Conservation (phyloP, 306 rosid species). For the Citrullus colocynthis region DNA sequence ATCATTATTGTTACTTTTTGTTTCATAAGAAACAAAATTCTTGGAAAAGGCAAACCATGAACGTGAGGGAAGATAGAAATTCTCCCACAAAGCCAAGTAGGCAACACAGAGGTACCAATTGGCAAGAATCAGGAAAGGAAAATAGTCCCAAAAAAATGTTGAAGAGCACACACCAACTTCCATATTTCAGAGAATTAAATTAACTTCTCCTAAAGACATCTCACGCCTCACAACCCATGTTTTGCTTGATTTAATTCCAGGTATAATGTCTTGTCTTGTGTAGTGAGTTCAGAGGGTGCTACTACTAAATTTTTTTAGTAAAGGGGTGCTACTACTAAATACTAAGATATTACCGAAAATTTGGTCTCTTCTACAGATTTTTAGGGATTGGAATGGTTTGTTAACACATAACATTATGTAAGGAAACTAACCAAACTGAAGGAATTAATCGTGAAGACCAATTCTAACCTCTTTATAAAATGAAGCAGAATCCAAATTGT, state of each 20-base stretch:
- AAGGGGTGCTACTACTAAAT: background rate
- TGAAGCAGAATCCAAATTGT: background rate
- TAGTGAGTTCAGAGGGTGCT: background rate
- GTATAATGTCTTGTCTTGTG: background rate
- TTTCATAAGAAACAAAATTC: background rate
- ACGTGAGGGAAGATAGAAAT: background rate
- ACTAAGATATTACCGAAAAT: background rate
- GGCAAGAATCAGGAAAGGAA: background rate
- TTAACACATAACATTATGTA: background rate
- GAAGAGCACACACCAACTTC: background rate
- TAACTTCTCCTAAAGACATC: background rate
- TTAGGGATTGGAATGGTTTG: background rate
- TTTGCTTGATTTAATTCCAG: background rate
- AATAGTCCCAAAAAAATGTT: background rate
- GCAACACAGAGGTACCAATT: background rate
- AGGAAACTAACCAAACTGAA: background rate
- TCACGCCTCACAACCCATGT: background rate
- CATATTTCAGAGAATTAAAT: background rate
- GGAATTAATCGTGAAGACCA: background rate
- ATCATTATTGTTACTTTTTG: background rate
- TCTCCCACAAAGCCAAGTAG: background rate
- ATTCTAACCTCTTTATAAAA: background rate
- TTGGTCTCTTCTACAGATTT: background rate
- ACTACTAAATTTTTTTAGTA: background rate
- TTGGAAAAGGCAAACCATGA: background rate